Base-by-base conservation (phyloP, 2,329 filamentous ascomycete species). In the Cytospora chrysosperma region DNA sequence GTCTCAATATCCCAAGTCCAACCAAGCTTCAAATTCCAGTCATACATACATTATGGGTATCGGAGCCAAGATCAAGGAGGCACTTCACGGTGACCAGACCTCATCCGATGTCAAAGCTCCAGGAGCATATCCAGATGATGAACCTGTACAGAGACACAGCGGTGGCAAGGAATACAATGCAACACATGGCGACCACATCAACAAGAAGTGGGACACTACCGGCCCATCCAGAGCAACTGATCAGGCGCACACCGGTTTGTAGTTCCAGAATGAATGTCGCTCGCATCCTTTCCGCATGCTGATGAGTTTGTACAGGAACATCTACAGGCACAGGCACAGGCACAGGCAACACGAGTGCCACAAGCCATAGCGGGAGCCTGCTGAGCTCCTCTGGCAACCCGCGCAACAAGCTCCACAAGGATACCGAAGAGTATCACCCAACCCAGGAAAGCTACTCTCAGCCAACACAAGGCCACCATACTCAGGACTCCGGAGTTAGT, bases 51-150 rank as follows among this genome's bases (percentile, higher is more conserved):
- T 30, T 43, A 70, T 70, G 69, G 69, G 69, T 67, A 52, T 70
- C 53, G 69, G 68, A 43, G 55, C 63, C 37, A 70, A 70, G 58
- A 68, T 70, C 62, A 70, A 70, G 68, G 68, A 69, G 32, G 69
- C 62, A 34, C 67, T 70, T 15, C 56, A 62, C 13, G 59, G 66
- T 24, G 26, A 43, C 51, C 63, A 56, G n/a, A 28, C 57, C 34
- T 57, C 56, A 24, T 21, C 61, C 40, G 63, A 57, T 4, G 43
- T 32, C 40, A 67, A 60, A 32, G 59, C 65, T 4, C 66, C 67
- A 17, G 67, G 68, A 17, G 34, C 65, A 4, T 70, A 67, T 40
- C 64, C 68, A 13, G 40, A 54, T 4, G 68, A 68, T 30, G 66
- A 67, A 13, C 52, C 67, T 7, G 55, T 65, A n/a, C 66, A 68